Evolutionary conservation across 139 green algal genomes (phyloP), one percentile per base, ranked within the genome.

Genomic region (Haematococcus lacustris): DNA sequence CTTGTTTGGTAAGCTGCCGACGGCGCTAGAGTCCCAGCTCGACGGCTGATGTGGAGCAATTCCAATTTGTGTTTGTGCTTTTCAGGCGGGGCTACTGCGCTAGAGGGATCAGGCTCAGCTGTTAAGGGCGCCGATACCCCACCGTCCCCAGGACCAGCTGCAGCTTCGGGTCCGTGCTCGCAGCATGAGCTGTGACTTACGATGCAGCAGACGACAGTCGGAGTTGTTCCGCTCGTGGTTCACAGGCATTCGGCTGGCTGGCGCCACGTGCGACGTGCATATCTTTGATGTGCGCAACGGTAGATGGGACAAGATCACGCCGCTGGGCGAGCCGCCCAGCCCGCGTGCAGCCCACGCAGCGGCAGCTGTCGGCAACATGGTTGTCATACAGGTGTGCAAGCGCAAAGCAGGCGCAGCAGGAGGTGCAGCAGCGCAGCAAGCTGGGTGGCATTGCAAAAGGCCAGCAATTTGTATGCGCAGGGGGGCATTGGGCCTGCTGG

Each of bases 321-420:
- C 92, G 3, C 57, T 78, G 39, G 94, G 94, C 3, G 94, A 98
- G 77, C 81, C 88, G 21, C 95, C 95, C 0, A 96, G 90, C 25
- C 92, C 95, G 0, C 81, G 95, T 9, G 95, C 95, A 47, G 95
- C 95, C 2, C 95, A 99, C 73, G 93, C 94, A 47, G 93, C 93
- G 17, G 96, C 94, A n/a, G 93, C 95, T 23, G 95, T 99, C 21
- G 95, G 95, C 68, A 97, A 91, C 75, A 99, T 98, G 94, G 90
- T 99, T 1, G 95, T 99, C 3, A 85, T 98, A 39, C 89, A 94
- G 84, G 88, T 91, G n/a, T n/a, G n/a, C n/a, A n/a, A n/a, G n/a
- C n/a, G n/a, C n/a, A n/a, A n/a, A n/a, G n/a, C n/a, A n/a, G n/a
- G n/a, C n/a, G n/a, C n/a, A n/a, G n/a, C n/a, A n/a, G n/a, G n/a